Evolutionary conservation across 2,329 filamentous ascomycete species (phyloP), one percentile per base, ranked within the genome.

Genomic region (Colletotrichum sp.): DNA sequence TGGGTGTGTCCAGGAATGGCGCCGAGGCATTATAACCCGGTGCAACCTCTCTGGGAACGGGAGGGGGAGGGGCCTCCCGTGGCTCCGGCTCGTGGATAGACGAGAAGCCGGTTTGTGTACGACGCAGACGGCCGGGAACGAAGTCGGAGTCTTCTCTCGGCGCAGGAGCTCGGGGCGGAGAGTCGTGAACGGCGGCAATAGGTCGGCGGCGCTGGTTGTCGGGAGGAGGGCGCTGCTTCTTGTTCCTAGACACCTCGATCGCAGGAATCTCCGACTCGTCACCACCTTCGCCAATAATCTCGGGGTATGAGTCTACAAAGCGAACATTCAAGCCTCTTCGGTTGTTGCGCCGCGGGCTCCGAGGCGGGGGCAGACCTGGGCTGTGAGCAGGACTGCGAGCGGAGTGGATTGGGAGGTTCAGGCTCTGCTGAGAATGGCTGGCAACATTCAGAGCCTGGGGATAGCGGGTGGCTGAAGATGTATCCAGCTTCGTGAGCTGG

Each of bases 251-350:
- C 71, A 98, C 93, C 81, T 97, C 94, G 24, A 92, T 87, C 3
- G 93, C 91, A 3, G 94, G 94, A 10, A 90, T 86, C 70, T 94
- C 92, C 71, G 94, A 93, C 83, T 98, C 96, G 81, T 98, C 96
- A 38, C 96, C 96, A 74, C 96, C 96, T 84, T 96, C 93, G 63
- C 96, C 96, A 81, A 99, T 98, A 77, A 98, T 85, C 63, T 95
- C 94, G 8, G 96, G 96, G 71, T 90, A 88, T 12, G 89, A 90
- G 79, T 94, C 92, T 68, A 90, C 90, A 80, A 98, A 98, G 72
- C 89, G 91, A 43, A 98, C 96, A 6, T 87, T 87, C 77, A 97
- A 87, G 12, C 94, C 94, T 83, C 95, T 94, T 81, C 90, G 91
- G 67, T 85, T 92, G 67, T 85, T 87, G 28, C 85, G 85, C 26